Percentiles rank a stretch among this genome's conserved stretches.
Conservation (phyloP, 1,284 basidiomycete species). For the Hemileia vastatrix region DNA sequence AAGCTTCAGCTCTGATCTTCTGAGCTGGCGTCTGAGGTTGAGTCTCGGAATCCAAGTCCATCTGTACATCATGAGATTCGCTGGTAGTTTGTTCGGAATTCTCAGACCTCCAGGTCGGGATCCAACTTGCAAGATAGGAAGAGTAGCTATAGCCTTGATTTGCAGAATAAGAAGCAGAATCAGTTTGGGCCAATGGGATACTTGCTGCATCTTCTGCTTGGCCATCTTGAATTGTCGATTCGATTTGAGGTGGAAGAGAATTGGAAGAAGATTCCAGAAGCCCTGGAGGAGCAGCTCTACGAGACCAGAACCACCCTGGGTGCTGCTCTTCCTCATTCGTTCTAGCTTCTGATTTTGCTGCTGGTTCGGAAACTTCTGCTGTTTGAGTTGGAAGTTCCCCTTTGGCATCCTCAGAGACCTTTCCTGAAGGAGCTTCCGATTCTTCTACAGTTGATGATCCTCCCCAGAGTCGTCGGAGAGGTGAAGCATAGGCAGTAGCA, state of each 20-base stretch:
- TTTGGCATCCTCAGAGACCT: background rate
- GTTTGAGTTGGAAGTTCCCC: background rate
- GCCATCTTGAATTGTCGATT: background rate
- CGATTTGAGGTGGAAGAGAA: background rate
- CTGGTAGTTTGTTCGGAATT: constrained; percentile 9
- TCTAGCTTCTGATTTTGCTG: no score
- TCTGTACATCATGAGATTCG: background rate
- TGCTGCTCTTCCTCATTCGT: background rate
- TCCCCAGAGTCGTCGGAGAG: background rate
- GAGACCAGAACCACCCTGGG: background rate
- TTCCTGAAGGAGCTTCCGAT: background rate
- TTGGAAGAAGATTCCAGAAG: background rate
- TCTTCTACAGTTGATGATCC: background rate
- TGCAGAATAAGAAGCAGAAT: background rate
- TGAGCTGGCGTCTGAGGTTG: constrained; percentile 31
- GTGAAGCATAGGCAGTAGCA: background rate
- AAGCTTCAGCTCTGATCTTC: constrained; percentile 37
- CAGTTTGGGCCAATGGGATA: background rate
- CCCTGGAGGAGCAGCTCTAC: background rate
- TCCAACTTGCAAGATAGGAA: constrained; percentile 32
- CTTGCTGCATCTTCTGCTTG: background rate
- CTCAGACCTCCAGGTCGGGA: constrained; percentile 28
- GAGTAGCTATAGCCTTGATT: constrained; percentile 28
- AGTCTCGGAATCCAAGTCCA: background rate
- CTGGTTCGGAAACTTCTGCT: background rate